phyloP scores from a whole-genome alignment of 2,329 filamentous ascomycete genomes.

The Colletotrichum endophyticum region DNA sequence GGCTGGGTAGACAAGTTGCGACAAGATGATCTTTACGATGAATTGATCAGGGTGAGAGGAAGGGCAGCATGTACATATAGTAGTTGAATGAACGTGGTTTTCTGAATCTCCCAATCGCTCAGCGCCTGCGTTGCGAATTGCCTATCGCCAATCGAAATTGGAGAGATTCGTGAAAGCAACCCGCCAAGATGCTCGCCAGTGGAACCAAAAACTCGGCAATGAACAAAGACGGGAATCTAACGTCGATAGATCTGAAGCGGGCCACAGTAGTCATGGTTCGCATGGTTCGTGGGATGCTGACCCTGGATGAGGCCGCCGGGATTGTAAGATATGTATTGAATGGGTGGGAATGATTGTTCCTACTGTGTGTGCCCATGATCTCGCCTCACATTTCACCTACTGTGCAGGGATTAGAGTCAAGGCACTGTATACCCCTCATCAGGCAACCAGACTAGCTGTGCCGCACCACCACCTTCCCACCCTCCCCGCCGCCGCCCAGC shows the following conservation, averaged over 20 bases:
- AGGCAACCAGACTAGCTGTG: slow-evolving; percentile 8
- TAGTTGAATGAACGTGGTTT: not conserved
- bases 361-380: not conserved
- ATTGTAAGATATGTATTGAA: not conserved
- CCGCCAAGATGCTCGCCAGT: not conserved
- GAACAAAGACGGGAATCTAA: accelerated
- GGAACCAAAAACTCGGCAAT: not conserved
- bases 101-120: not conserved
- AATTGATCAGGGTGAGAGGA: not conserved
- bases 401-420: not conserved
- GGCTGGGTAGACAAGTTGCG: not conserved
- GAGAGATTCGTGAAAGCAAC: not conserved
- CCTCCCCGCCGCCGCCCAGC: not conserved
- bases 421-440: not conserved
- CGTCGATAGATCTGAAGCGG: not conserved
- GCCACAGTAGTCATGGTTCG: not conserved
- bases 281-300: not conserved
- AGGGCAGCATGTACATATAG: not conserved
- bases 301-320: not conserved
- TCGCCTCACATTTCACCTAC: accelerated
- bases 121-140: not conserved
- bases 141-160: not conserved
- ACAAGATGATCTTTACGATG: not conserved
- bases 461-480: not conserved
- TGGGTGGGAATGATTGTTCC: not conserved